Evolutionary conservation across 805 yeast genomes (phyloP).

Genomic region (Blastobotrys peoriensis): DNA sequence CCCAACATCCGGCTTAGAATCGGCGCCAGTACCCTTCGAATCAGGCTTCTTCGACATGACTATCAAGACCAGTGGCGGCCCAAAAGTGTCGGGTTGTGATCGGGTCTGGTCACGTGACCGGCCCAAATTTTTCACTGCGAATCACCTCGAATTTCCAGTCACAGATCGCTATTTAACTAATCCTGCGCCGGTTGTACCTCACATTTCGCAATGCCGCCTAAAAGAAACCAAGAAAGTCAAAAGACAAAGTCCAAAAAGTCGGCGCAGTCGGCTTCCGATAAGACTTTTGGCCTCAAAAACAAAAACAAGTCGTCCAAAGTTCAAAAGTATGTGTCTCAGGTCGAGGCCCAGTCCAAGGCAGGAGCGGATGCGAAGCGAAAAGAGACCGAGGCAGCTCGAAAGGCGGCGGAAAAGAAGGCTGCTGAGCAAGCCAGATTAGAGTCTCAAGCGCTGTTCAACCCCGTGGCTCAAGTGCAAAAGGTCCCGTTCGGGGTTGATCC

Average conservation of each 20-base stretch:
- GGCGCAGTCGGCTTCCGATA: conserved; percentile 64
- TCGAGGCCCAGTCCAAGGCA: conserved; percentile 53
- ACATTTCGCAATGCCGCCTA: conserved; percentile 33
- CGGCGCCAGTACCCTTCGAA: no score
- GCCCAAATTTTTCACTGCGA: no score
- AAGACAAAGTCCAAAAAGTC: conserved; percentile 55
- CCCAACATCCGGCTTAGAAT: no score
- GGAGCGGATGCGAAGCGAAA: conserved; percentile 54
- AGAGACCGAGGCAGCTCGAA: conserved; percentile 67
- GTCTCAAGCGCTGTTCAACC: conserved; percentile 69
- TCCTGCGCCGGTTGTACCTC: no score
- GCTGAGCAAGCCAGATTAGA: conserved; percentile 86
- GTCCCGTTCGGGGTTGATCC: conserved; percentile 98
- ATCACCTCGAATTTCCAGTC: no score
- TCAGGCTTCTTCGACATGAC: no score
- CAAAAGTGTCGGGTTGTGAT: no score
- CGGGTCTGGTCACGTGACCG: no score
- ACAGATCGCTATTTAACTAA: no score
- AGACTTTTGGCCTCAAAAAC: conserved; percentile 92
- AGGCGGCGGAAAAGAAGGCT: conserved; percentile 77
- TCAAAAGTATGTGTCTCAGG: conserved; percentile 64
- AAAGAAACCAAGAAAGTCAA: conserved; percentile 53
- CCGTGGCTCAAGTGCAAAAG: conserved; percentile 65
- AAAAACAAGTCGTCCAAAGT: conserved; percentile 92
- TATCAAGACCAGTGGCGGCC: no score